Base-by-base conservation (phyloP, 2,329 filamentous ascomycete species). In the Hypoxylon sp. region DNA sequence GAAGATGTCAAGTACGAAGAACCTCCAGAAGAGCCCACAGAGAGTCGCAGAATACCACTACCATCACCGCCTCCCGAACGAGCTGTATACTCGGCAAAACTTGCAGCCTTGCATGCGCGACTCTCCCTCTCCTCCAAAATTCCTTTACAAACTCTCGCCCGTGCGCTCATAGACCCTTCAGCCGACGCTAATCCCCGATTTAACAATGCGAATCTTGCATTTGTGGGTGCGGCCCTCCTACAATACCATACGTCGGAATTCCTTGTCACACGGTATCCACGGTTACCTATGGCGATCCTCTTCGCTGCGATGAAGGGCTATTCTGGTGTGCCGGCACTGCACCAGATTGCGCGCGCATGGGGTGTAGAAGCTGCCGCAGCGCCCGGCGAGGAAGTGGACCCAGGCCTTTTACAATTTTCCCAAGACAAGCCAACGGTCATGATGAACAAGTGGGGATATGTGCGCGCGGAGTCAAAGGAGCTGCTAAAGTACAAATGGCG, bases 361-460 rank as follows among this genome's bases (percentile, higher is more conserved):
- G 96, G 96, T 81, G 89, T 98, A 14, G 95, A 98, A 79, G 82
- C 85, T 46, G 95, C 93, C n/a, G 93, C 92, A 10, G 91, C 89
- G 19, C 96, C 96, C 0, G 96, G 95, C 55, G 89, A 89, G 65
- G 95, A 98, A 82, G 94, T 98, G 61, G 96, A 99, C 78, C 91
- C 94, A 0, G 96, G 95, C 5, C 84, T 97, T 59, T 84, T 99
- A 67, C 96, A 98, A 78, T 97, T 94, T 84, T 82, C 82, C 81
- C 81, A 81, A 77, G 80, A 85, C 58, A 76, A 79, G 55, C 77
- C 81, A 14, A 83, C 84, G 19, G 76, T 83, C 21, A 77, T 81
- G 53, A 79, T 82, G 78, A 84, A 77, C 68, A 83, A 76, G 69
- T 87, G 82, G 83, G 86, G 83, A 45, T 87, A 82, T 71, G 80